These are phyloP conservation scores for Balansia obtecta DNA, from an alignment of 2,329 filamentous ascomycete species.

Conservation along the genomic window DNA sequence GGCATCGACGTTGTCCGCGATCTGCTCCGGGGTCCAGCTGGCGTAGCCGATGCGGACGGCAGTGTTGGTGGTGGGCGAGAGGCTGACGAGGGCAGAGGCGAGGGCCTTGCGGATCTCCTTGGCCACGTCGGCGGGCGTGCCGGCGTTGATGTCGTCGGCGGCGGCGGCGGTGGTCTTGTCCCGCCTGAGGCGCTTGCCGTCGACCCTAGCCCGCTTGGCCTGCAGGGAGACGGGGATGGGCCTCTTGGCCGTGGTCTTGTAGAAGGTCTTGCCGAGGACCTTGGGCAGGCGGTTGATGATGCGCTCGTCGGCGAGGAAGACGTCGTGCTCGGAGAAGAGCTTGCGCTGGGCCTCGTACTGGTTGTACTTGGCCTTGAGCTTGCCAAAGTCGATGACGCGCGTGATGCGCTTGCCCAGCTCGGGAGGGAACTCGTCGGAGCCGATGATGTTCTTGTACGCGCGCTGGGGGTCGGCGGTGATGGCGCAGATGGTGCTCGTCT, in stretches of 20 bases:
- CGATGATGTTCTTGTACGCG: slow-evolving; percentile 79
- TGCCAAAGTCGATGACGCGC: slow-evolving; percentile 67
- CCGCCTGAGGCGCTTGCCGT: slow-evolving; percentile 44
- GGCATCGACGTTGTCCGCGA: slow-evolving; percentile 69
- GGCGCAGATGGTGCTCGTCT: slow-evolving; percentile 63
- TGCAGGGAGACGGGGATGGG: slow-evolving; percentile 71
- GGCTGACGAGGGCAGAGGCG: slow-evolving; percentile 63
- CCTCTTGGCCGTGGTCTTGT: slow-evolving; percentile 69
- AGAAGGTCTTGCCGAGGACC: slow-evolving; percentile 84
- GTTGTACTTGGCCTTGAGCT: slow-evolving; percentile 73
- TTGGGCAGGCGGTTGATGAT: slow-evolving; percentile 64
- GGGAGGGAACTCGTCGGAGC: slow-evolving; percentile 57
- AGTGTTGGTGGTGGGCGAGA: slow-evolving; percentile 68
- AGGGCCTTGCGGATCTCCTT: slow-evolving; percentile 73
- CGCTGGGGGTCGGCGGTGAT: slow-evolving; percentile 75
- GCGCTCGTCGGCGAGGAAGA: slow-evolving; percentile 87
- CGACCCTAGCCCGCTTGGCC: slow-evolving; percentile 46
- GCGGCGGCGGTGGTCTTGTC: slow-evolving; percentile 32
- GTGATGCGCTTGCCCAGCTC: slow-evolving; percentile 56
- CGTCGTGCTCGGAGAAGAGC: slow-evolving; percentile 73
- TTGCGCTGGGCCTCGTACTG: slow-evolving; percentile 79
- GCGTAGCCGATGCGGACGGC: slow-evolving; percentile 69
- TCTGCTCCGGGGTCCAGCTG: slow-evolving; percentile 59
- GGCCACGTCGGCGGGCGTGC: slow-evolving; percentile 54
- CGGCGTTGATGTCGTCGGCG: slow-evolving; percentile 26